These are phyloP conservation scores for Pleurotus tuoliensis DNA, from an alignment of 768 basidiomycete genomes.

Conservation along the genomic window DNA sequence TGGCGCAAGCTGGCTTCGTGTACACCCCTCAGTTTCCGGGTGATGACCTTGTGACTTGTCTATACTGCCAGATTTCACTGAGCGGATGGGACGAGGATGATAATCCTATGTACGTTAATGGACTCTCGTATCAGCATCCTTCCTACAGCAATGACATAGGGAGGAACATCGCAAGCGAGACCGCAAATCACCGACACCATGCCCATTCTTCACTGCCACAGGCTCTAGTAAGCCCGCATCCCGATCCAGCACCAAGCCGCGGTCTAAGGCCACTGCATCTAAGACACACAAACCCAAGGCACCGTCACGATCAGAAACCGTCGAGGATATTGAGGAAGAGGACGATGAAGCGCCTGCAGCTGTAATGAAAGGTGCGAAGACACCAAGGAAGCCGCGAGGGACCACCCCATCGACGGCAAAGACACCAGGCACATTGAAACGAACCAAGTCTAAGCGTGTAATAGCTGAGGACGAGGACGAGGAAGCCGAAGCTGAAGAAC, in stretches of 20 bases:
- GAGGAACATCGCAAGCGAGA: constrained; percentile 73
- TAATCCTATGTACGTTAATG: constrained; percentile 70
- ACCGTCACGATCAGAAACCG: constrained; percentile 6
- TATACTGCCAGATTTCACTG: constrained; percentile 78
- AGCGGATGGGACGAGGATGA: constrained; percentile 87
- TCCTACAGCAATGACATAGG: constrained; percentile 29
- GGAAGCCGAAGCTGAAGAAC: constrained; percentile 5
- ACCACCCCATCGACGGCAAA: neutral
- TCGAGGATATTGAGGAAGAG: neutral
- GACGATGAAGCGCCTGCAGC: neutral
- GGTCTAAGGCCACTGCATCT: neutral
- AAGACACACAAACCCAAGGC: constrained; percentile 2
- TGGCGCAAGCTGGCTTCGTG: constrained; percentile 88
- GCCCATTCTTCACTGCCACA: constrained; percentile 35
- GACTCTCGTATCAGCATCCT: neutral
- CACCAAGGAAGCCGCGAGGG: neutral
- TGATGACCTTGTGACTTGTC: constrained; percentile 81
- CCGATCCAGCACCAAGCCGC: constrained; percentile 8
- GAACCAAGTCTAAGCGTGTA: constrained; percentile 6
- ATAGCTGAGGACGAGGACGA: constrained; percentile 13
- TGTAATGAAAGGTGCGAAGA: constrained; percentile 7
- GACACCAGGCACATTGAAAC: neutral
- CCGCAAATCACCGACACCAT: constrained; percentile 39
- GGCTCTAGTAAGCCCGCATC: constrained; percentile 10
- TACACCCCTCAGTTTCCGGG: constrained; percentile 63